Percentiles rank a stretch among this genome's conserved stretches.
Evolutionary conservation across 1,139 yeast species (phyloP).

Genomic region (Taphrina flavorubra): DNA sequence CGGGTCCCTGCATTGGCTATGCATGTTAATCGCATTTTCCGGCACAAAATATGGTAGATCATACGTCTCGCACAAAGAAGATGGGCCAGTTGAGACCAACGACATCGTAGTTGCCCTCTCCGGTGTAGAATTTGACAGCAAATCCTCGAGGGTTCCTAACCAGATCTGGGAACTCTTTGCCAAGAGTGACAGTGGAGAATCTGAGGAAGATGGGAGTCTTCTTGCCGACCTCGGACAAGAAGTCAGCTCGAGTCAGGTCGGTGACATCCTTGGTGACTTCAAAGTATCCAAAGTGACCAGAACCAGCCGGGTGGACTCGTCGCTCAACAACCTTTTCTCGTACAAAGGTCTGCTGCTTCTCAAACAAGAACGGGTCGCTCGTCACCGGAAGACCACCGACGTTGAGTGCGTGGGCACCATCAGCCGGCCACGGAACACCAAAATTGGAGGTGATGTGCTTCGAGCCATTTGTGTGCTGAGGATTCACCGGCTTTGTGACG

Average conservation of each 20-base stretch:
- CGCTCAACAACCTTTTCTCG: conserved; percentile 61
- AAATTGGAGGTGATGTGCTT: conserved; percentile 28
- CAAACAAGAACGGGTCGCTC: conserved; percentile 25
- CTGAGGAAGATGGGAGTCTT: conserved; percentile 58
- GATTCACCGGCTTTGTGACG: conserved; percentile 10
- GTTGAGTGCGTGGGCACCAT: conserved; percentile 33
- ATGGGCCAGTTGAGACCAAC: conserved; percentile 66
- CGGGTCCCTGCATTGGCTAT: conserved; percentile 76
- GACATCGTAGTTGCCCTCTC: conserved; percentile 61
- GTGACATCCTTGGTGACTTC: conserved; percentile 63
- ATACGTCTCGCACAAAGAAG: conserved; percentile 63
- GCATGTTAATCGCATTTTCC: neutral
- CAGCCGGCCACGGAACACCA: conserved; percentile 37
- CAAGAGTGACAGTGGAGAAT: conserved; percentile 66
- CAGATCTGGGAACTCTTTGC: conserved; percentile 62
- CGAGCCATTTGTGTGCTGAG: conserved; percentile 17
- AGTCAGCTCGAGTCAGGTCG: conserved; percentile 59
- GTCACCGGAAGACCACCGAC: conserved; percentile 38
- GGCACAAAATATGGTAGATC: conserved; percentile 54
- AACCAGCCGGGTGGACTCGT: conserved; percentile 68
- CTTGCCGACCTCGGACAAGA: conserved; percentile 58
- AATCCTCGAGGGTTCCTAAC: conserved; percentile 66
- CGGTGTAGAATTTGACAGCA: conserved; percentile 62
- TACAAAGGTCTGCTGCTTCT: conserved; percentile 44
- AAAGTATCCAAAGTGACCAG: conserved; percentile 66